Conservation (phyloP, 225 moss, liverwort and hornwort species). For the Bryoerythrophyllum caledonicum region DNA sequence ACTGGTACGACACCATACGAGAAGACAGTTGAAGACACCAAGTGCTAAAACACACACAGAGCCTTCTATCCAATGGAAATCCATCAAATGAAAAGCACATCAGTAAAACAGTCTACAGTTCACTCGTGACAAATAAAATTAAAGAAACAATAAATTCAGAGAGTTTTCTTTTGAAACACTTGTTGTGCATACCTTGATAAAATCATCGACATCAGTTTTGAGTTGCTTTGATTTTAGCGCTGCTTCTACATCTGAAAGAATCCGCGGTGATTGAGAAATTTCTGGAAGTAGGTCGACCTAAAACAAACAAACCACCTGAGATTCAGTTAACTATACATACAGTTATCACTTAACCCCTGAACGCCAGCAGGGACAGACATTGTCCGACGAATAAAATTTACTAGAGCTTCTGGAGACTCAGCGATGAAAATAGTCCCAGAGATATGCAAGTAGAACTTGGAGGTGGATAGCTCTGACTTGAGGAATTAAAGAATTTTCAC, state of each 20-base stretch:
- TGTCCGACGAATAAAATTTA: no score
- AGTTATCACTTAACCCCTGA: background rate
- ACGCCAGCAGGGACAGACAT: no score
- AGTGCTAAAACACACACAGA: no score
- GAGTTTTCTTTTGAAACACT: background rate
- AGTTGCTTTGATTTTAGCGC: conserved; percentile 83
- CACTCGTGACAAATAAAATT: background rate
- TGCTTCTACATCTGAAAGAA: conserved; percentile 89
- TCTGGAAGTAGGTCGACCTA: conserved; percentile 94
- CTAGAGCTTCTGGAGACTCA: no score
- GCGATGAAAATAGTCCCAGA: no score
- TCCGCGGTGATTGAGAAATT: conserved; percentile 84
- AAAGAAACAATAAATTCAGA: background rate
- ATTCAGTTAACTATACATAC: background rate
- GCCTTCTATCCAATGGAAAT: no score
- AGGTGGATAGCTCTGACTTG: no score
- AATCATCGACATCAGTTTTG: conserved; percentile 88
- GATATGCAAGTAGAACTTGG: no score
- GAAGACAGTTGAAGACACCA: no score
- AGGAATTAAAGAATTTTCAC: no score
- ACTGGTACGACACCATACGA: no score
- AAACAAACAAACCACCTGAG: conserved; percentile 22
- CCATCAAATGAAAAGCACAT: no score
- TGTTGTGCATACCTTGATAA: conserved; percentile 65
- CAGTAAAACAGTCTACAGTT: background rate